Evolutionary conservation across 345 rosid genomes (phyloP).

Genomic region (Citropsis articulata): DNA sequence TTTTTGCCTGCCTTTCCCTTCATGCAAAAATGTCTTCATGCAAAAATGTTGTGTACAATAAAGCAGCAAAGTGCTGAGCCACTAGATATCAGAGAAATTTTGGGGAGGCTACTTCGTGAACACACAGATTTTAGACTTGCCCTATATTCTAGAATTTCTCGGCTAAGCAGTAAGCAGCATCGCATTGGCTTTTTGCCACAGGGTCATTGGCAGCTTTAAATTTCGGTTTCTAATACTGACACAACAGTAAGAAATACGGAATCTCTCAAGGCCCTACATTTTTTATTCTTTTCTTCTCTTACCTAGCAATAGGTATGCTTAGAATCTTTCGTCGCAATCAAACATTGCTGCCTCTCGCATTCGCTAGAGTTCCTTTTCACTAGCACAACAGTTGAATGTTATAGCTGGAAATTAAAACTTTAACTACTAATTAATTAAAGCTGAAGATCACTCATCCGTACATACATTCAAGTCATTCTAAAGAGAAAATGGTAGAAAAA

Average conservation of each 20-base stretch:
- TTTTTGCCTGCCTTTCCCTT: background rate
- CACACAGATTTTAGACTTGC: background rate
- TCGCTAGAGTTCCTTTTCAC: background rate
- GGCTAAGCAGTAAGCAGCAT: no score
- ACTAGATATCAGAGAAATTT: background rate
- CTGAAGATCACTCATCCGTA: background rate
- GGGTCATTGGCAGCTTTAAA: background rate
- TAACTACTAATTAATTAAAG: background rate
- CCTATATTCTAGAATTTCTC: no score
- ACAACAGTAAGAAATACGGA: background rate
- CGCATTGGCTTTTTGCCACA: background rate
- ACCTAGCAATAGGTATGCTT: background rate
- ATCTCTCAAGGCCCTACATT: constrained; percentile 21
- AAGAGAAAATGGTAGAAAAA: background rate
- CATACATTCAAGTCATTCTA: background rate
- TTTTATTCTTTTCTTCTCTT: constrained; percentile 11
- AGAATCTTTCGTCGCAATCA: background rate
- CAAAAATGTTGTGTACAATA: background rate
- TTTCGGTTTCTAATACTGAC: background rate
- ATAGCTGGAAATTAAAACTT: background rate
- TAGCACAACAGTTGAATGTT: background rate
- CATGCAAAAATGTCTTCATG: background rate
- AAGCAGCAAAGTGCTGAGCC: no score
- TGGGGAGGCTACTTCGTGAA: background rate
- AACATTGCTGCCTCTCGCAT: background rate